Evolutionary conservation across 148 eudicot species (phyloP).

Genomic region (Rhododendron kiyosumense): DNA sequence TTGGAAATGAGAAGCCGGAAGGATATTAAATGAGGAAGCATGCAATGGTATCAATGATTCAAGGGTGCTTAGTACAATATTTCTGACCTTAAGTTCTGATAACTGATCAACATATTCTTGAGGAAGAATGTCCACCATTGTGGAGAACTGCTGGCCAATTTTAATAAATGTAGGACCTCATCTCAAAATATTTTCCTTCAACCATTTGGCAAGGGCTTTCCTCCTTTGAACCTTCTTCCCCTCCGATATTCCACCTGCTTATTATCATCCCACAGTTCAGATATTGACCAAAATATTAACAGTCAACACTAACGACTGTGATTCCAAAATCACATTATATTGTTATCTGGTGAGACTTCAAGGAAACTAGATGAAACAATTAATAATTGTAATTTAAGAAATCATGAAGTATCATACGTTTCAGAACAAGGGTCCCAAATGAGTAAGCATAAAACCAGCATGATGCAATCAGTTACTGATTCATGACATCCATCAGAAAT

Average conservation of each 20-base stretch:
- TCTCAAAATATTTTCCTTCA: conserved; percentile 91
- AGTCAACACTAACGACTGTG: not conserved
- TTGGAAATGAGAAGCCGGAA: not conserved
- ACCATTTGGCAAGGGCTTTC: conserved; percentile 89
- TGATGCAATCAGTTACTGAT: not conserved
- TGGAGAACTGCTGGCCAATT: conserved; percentile 98
- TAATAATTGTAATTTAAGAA: not conserved
- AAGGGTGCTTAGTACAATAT: conserved; percentile 9
- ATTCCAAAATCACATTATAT: not conserved
- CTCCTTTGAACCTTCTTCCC: conserved; percentile 64
- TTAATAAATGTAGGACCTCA: conserved; percentile 96
- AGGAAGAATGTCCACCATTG: conserved; percentile 97
- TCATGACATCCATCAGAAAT: not conserved
- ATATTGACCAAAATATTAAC: not conserved
- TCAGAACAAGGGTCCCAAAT: not conserved
- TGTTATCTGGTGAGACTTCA: not conserved
- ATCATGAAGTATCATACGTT: not conserved
- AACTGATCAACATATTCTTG: conserved; percentile 98
- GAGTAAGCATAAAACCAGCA: not conserved
- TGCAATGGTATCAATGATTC: not conserved
- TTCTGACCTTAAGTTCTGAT: conserved; percentile 91
- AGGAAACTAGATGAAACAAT: not conserved
- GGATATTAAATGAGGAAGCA: not conserved
- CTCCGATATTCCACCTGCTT: conserved; percentile 95
- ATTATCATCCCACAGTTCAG: conserved; percentile 6